phyloP scores from a whole-genome alignment of 805 yeast species.

The Yamadazyma sp. region DNA sequence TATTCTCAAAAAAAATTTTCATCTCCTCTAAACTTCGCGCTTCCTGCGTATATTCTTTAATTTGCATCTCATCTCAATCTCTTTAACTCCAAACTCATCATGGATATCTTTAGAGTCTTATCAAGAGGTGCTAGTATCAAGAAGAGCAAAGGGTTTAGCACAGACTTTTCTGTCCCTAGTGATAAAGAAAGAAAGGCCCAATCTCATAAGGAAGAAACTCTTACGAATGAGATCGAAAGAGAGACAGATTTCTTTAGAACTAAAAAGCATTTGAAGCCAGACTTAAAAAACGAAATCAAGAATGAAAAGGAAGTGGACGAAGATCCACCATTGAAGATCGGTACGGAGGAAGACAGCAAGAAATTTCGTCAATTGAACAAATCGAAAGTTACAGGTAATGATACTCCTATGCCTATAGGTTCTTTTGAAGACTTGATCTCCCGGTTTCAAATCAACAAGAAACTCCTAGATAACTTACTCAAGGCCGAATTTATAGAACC shows the following conservation, averaged over 20 bases:
- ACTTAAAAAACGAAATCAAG: slow-evolving; percentile 16
- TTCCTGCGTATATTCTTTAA: slow-evolving; percentile 5
- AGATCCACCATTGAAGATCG: slow-evolving; percentile 44
- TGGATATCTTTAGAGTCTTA: slow-evolving; percentile 88
- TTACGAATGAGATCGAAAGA: slow-evolving; percentile 54
- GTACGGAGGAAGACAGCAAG: slow-evolving; percentile 57
- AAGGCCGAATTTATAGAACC: slow-evolving; percentile 78
- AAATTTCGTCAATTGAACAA: slow-evolving; percentile 57
- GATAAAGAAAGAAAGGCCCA: slow-evolving; percentile 22
- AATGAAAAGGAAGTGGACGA: slow-evolving; percentile 29
- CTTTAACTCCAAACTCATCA: too few species aligned
- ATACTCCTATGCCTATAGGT: slow-evolving; percentile 87
- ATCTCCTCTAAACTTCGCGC: slow-evolving; percentile 5
- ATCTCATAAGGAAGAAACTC: slow-evolving; percentile 36
- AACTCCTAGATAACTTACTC: slow-evolving; percentile 60
- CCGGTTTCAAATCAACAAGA: slow-evolving; percentile 63
- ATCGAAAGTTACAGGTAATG: slow-evolving; percentile 78
- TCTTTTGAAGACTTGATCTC: slow-evolving; percentile 78
- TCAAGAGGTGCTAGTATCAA: slow-evolving; percentile 83
- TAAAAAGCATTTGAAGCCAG: slow-evolving; percentile 29
- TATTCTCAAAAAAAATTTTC: slow-evolving; percentile 6
- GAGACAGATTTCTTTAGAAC: slow-evolving; percentile 85
- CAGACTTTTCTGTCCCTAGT: slow-evolving; percentile 40
- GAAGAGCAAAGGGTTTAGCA: slow-evolving; percentile 47
- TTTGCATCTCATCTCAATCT: slow-evolving; percentile 12